Base-by-base conservation (phyloP, 768 basidiomycete species). In the Auriscalpium vulgare region DNA sequence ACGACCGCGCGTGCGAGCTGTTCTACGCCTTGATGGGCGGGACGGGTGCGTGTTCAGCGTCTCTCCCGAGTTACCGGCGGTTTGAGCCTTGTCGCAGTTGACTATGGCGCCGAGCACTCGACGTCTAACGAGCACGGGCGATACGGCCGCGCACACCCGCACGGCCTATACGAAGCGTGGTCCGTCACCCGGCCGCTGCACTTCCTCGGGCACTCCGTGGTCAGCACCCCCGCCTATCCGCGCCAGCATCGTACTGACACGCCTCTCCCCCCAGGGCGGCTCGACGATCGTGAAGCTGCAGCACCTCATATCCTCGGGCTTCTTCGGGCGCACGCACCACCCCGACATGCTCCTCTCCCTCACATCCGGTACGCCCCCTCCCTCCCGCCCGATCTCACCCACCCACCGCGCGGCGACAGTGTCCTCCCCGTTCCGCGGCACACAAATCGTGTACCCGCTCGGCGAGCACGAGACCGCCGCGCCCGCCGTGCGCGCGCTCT, bases 1-100 rank as follows among this genome's bases (percentile, higher is more conserved):
- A 80, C 54, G 79, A 81, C 59, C 62, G 79, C 44, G 79, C 78
- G 13, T 80, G 79, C 62, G 78, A 80, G 59, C 63, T 78, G 10
- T 80, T 72, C 65, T 78, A 77, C 59, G 66, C 70, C 8, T 58
- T 81, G 10, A 57, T 67, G 21, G 80, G 80, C 8, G 78, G 78
- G 3, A 75, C 66, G 54, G 77, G 74, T 74, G 50, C 46, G 68
- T 1, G 7, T 8, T 40, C 48, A 50, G 46, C 2, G 9, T 21
- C 9, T 50, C n/a, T 14, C 10, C 36, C 4, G 8, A 38, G 29
- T 29, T 29, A 29, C 29, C 29, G 1, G 29, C 7, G 29, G 29
- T 5, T 4, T 29, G 29, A 29, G 4, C 21, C 37, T 6, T 16
- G 34, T n/a, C 4, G 36, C 47, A 75, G 76, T 80, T 10, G 78